Evolutionary conservation across 768 basidiomycete genomes (phyloP).

Genomic region (Hemileccinum rubropunctum): DNA sequence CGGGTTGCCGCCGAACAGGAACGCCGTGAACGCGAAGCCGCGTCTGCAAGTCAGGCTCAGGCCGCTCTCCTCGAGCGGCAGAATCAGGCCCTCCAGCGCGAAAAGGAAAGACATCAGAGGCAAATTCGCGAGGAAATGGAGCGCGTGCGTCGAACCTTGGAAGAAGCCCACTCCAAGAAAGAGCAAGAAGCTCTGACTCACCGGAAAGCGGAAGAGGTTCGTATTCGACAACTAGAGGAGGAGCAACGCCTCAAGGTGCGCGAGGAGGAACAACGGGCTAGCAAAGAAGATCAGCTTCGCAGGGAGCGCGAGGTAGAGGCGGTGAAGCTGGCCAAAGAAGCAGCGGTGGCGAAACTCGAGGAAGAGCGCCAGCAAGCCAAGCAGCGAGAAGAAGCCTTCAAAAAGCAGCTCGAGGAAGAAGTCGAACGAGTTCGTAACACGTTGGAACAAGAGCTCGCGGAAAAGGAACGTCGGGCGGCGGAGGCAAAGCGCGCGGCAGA

Average conservation of each 20-base stretch:
- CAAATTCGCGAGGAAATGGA: constrained; percentile 26
- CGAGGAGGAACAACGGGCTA: constrained; percentile 28
- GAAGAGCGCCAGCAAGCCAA: constrained; percentile 27
- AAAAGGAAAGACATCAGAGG: constrained; percentile 25
- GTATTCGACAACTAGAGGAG: constrained; percentile 25
- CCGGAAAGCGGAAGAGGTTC: constrained; percentile 24
- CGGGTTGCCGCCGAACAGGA: constrained; percentile 23
- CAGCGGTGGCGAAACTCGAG: constrained; percentile 17
- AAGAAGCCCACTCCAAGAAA: constrained; percentile 26
- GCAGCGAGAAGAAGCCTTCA: constrained; percentile 23
- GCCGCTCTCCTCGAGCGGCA: constrained; percentile 25
- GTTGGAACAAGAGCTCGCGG: constrained; percentile 21
- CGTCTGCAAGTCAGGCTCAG: constrained; percentile 22
- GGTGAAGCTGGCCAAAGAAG: constrained; percentile 18
- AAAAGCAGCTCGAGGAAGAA: constrained; percentile 28
- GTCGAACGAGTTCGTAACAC: constrained; percentile 20
- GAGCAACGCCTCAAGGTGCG: constrained; percentile 25
- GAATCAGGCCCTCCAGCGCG: constrained; percentile 17
- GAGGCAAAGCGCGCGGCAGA: constrained; percentile 31
- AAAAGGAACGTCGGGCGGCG: constrained; percentile 20
- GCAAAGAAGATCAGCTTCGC: constrained; percentile 15
- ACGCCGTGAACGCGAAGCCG: constrained; percentile 25
- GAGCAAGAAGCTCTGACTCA: constrained; percentile 19
- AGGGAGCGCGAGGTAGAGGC: constrained; percentile 23
- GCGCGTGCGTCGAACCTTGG: constrained; percentile 22